Conservation (phyloP, 139 green algal genomes). For the Pseudopediastrum boryanum region DNA sequence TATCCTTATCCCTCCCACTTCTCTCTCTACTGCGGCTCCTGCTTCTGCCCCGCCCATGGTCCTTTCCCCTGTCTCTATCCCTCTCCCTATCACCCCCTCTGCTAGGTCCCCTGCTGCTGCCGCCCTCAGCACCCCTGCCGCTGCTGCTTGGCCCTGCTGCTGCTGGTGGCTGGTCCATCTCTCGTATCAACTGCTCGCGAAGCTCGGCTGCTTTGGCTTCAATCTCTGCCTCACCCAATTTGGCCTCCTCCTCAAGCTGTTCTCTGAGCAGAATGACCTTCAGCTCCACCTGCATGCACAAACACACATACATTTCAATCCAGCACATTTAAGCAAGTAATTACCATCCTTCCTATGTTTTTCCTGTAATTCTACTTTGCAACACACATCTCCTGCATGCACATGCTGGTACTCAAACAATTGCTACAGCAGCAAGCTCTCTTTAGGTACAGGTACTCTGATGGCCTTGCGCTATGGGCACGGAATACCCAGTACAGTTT, state of each 20-base stretch:
- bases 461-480: too few relatives aligned
- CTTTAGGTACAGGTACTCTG: too few relatives aligned
- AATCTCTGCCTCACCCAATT: slow-evolving; percentile 22
- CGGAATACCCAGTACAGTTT: too few relatives aligned
- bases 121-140: slow-evolving; percentile 28
- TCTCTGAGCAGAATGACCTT: slow-evolving; percentile 55
- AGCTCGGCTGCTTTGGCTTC: slow-evolving; percentile 52
- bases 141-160: too few relatives aligned
- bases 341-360: too few relatives aligned
- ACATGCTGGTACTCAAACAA: background rate
- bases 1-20: slow-evolving; percentile 1
- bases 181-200: background rate
- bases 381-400: too few relatives aligned
- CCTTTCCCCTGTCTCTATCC: slow-evolving; percentile 28
- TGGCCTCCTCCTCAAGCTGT: slow-evolving; percentile 63
- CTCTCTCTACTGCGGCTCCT: slow-evolving; percentile 2
- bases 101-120: background rate
- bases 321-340: background rate
- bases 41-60: background rate
- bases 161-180: too few relatives aligned
- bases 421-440: background rate
- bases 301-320: background rate
- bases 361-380: too few relatives aligned
- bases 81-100: background rate
- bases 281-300: slow-evolving; percentile 65